Evolutionary conservation across 371 early-diverging fungal genomes (phyloP), one percentile per base, ranked within the genome.

Genomic region (Saksenaea oblongispora): DNA sequence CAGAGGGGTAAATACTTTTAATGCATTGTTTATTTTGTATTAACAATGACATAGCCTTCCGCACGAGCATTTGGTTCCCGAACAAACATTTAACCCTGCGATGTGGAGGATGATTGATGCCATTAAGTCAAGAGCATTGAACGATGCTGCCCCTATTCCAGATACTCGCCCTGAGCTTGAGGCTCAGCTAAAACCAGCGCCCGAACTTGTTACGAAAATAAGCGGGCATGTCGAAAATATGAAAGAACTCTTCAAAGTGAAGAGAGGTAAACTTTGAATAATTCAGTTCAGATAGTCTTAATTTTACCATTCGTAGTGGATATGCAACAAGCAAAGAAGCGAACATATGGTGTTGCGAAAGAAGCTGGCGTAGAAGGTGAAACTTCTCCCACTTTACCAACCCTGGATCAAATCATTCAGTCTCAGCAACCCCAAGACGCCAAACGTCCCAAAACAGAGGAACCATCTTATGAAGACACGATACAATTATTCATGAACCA

Each of bases 11-110:
- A 34, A 41, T 26, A 34, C 9, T 27, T 15, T 22, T 31, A 0
- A 10, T 14, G n/a, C 5, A n/a, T 14, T 5, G 15, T 18, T 15
- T 37, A 13, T 17, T 55, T 56, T 55, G 11, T 37, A 34, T 63
- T 61, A n/a, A n/a, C 22, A 62, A 68, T 44, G 36, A 58, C 47
- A 27, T 62, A 63, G 71, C 1, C 17, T 58, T 67, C 59, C 61
- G 56, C 61, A 65, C 35, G 84, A 71, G 63, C 70, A 66, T 56
- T 70, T 80, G 26, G 35, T 61, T 0, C 80, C 80, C 0, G 81
- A 83, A 44, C 66, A 76, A 3, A 80, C 83, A 1, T 88, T 75
- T 54, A 91, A 90, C 59, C 90, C 90, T 15, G 66, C 73, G 0
- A 64, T 80, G 15, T 89, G 86, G 81, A 65, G 87, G 15, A 60